Conservation (phyloP, 2,329 filamentous ascomycete species). For the Endocalyx cinctus region DNA sequence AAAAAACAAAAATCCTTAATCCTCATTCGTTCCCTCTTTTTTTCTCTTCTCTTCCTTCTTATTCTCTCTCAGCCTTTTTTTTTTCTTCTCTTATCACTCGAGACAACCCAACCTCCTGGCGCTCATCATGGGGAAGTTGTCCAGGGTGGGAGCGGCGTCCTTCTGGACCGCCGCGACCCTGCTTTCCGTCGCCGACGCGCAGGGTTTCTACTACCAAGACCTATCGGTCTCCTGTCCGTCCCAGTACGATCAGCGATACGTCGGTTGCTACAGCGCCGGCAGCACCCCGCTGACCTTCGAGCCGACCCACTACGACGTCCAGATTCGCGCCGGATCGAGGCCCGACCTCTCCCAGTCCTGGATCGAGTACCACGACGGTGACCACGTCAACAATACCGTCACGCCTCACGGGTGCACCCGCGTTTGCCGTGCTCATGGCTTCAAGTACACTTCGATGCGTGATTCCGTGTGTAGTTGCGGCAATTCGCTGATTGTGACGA, state of each 20-base stretch:
- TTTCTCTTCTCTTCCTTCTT: neutral
- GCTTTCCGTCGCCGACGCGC: constrained; percentile 11
- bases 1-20: too few species aligned
- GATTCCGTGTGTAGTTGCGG: constrained; percentile 21
- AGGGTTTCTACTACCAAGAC: constrained; percentile 14
- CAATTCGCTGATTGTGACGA: constrained; percentile 9
- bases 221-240: constrained; percentile 3
- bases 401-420: constrained; percentile 20
- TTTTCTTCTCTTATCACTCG: neutral
- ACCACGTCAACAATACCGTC: constrained; percentile 19
- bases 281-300: constrained; percentile 9
- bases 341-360: constrained; percentile 13
- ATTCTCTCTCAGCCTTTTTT: neutral
- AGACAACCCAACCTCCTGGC: constrained; percentile 1
- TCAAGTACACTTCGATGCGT: constrained; percentile 17
- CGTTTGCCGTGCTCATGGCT: constrained; percentile 22
- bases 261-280: constrained; percentile 11
- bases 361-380: constrained; percentile 16
- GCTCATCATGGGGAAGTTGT: constrained; percentile 16
- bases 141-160: constrained; percentile 9
- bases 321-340: too few species aligned
- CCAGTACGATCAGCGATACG: constrained; percentile 9
- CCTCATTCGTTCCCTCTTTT: constrained; percentile 5
- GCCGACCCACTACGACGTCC: constrained; percentile 9
- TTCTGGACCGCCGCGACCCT: constrained; percentile 17